Evolutionary conservation across 2,329 filamentous ascomycete species (phyloP).

Genomic region (Escovopsis weberi): DNA sequence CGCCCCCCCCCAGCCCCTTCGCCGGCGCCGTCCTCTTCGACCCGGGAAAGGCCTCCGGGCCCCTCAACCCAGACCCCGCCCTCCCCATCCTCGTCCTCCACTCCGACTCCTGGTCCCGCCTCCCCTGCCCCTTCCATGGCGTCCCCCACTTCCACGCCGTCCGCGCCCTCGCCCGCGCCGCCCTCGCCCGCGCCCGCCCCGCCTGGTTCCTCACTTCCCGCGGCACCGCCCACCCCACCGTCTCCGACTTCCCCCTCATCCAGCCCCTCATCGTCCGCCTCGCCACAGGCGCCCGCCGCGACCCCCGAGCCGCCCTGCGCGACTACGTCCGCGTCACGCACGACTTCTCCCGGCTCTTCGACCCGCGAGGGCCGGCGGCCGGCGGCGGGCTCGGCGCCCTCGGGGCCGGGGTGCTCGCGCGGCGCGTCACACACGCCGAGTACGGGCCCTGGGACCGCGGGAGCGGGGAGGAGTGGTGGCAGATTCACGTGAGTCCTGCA

Average conservation of each 20-base stretch:
- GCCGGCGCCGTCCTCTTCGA: slow-evolving; percentile 47
- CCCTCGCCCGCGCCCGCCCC: slow-evolving; percentile 27
- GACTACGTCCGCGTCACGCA: slow-evolving; percentile 46
- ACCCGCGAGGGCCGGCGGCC: background rate
- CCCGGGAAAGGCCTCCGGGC: slow-evolving; percentile 50
- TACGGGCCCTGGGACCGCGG: slow-evolving; percentile 27
- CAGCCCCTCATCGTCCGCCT: slow-evolving; percentile 45
- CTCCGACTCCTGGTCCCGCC: slow-evolving; percentile 47
- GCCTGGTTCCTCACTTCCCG: slow-evolving; percentile 41
- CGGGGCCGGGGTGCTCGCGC: slow-evolving; percentile 29
- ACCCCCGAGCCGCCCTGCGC: slow-evolving; percentile 38
- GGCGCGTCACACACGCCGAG: slow-evolving; percentile 29
- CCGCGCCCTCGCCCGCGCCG: slow-evolving; percentile 34
- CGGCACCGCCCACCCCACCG: slow-evolving; percentile 45
- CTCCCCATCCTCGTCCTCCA: slow-evolving; percentile 48
- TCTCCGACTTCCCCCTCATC: slow-evolving; percentile 52
- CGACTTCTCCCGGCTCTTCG: slow-evolving; percentile 39
- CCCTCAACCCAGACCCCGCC: slow-evolving; percentile 41
- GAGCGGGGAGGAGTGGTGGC: slow-evolving; percentile 23
- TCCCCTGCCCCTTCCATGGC: slow-evolving; percentile 43
- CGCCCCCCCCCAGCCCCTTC: slow-evolving; percentile 13
- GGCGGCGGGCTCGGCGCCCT: no score
- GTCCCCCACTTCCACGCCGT: slow-evolving; percentile 51
- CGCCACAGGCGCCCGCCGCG: slow-evolving; percentile 46
- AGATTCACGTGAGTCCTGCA: slow-evolving; percentile 25